phyloP scores from a whole-genome alignment of 176 grass and related monocot genomes.

The Sorghum bicolor region DNA sequence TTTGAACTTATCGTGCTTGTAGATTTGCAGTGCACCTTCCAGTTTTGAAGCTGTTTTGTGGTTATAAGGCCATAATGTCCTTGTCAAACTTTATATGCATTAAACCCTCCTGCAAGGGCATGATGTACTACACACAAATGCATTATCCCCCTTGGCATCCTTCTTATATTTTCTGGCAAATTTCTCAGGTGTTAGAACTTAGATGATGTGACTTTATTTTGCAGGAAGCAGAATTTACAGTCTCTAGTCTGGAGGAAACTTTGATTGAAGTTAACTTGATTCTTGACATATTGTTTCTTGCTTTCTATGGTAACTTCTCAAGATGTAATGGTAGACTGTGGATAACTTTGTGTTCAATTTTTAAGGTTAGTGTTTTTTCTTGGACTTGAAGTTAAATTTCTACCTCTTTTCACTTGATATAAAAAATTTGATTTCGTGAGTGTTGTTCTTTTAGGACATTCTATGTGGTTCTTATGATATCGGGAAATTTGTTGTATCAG shows the following conservation, averaged over 20 bases:
- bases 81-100: background rate
- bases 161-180: background rate
- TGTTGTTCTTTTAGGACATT: conserved; percentile 52
- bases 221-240: conserved; percentile 62
- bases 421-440: conserved; percentile 24
- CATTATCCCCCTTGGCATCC: background rate
- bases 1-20: background rate
- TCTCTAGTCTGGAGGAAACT: conserved; percentile 78
- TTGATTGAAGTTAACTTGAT: conserved; percentile 91
- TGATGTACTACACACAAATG: background rate
- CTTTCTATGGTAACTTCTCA: conserved; percentile 78
- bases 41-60: background rate
- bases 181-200: conserved; percentile 2
- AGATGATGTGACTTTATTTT: conserved; percentile 29
- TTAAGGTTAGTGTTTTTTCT: conserved; percentile 52
- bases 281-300: conserved; percentile 83
- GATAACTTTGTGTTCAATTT: conserved; percentile 71
- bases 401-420: conserved; percentile 6
- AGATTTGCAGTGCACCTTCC: background rate
- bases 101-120: background rate
- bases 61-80: background rate
- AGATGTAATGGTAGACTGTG: conserved; percentile 62
- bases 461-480: conserved; percentile 73
- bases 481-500: conserved; percentile 65
- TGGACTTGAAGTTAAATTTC: background rate